Evolutionary conservation across 169 alveolate species (phyloP).

Genomic region (Plasmodium chabaudi): DNA sequence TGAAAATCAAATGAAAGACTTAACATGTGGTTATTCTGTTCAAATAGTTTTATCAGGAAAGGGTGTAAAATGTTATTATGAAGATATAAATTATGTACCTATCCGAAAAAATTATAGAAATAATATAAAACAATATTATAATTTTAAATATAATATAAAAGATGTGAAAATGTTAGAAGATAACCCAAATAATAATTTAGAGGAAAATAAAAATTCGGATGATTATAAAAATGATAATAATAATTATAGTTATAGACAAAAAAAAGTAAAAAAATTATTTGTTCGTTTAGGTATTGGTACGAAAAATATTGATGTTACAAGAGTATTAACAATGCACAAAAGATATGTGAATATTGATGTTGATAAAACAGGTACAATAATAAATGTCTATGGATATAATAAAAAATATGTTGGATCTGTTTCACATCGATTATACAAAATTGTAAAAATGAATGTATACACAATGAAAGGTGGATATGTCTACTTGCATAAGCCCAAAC

Average conservation of each 20-base stretch:
- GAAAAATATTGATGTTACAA: slow-evolving; percentile 87
- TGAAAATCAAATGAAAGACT: slow-evolving; percentile 81
- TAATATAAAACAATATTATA: slow-evolving; percentile 63
- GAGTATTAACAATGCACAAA: slow-evolving; percentile 85
- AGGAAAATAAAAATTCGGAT: background rate
- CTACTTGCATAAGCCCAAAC: slow-evolving; percentile 85
- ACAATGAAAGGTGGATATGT: slow-evolving; percentile 91
- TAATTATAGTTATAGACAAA: slow-evolving; percentile 58
- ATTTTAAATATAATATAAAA: slow-evolving; percentile 18
- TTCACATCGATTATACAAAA: slow-evolving; percentile 83
- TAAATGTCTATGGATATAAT: slow-evolving; percentile 88
- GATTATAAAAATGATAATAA: slow-evolving; percentile 4
- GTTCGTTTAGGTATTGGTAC: slow-evolving; percentile 91
- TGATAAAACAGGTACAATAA: slow-evolving; percentile 82
- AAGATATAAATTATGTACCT: slow-evolving; percentile 75
- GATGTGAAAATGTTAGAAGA: slow-evolving; percentile 35
- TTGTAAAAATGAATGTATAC: slow-evolving; percentile 89
- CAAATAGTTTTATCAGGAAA: slow-evolving; percentile 90
- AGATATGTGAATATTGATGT: slow-evolving; percentile 84
- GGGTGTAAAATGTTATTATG: slow-evolving; percentile 91
- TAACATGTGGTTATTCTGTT: slow-evolving; percentile 88
- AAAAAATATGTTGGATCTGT: slow-evolving; percentile 90
- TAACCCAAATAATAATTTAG: background rate
- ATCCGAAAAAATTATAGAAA: slow-evolving; percentile 24
- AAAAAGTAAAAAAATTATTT: slow-evolving; percentile 86